These are phyloP conservation scores for Phylloporus scabripes DNA, from an alignment of 768 basidiomycete genomes.

Conservation along the genomic window DNA sequence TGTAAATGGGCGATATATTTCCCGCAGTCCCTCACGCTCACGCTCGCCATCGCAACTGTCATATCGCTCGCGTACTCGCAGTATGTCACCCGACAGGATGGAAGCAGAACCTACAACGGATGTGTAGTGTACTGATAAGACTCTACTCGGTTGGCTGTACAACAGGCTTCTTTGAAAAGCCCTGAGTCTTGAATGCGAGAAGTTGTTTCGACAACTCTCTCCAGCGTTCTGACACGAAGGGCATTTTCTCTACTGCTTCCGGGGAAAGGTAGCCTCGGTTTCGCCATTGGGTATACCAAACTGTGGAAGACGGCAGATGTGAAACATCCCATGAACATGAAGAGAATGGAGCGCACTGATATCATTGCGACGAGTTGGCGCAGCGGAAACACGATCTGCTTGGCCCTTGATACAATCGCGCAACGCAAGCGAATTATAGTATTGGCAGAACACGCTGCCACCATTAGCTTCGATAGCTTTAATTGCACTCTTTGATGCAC, in stretches of 20 bases:
- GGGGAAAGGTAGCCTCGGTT: slow-evolving; percentile 75
- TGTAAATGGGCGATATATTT: slow-evolving; percentile 53
- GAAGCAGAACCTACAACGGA: slow-evolving; percentile 28
- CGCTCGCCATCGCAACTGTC: slow-evolving; percentile 39
- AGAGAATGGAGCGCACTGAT: slow-evolving; percentile 52
- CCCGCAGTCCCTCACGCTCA: slow-evolving; percentile 53
- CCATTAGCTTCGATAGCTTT: slow-evolving; percentile 75
- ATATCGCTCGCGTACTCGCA: slow-evolving; percentile 52
- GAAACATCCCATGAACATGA: slow-evolving; percentile 6
- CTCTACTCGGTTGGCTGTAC: slow-evolving; percentile 19
- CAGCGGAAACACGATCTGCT: slow-evolving; percentile 65
- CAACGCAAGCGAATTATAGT: slow-evolving; percentile 83
- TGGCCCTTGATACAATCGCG: slow-evolving; percentile 71
- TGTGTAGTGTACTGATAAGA: slow-evolving; percentile 11
- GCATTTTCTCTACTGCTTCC: slow-evolving; percentile 50
- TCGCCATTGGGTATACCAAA: slow-evolving; percentile 69
- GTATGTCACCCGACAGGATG: slow-evolving; percentile 56
- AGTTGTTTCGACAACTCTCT: slow-evolving; percentile 57
- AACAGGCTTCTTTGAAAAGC: slow-evolving; percentile 25
- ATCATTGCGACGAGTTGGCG: slow-evolving; percentile 80
- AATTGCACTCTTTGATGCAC: slow-evolving; percentile 85
- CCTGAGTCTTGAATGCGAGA: slow-evolving; percentile 41
- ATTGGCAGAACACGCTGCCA: slow-evolving; percentile 83
- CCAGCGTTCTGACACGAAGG: slow-evolving; percentile 69
- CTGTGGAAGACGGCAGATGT: slow-evolving; percentile 32